Evolutionary conservation across 805 yeast genomes (phyloP), one percentile per base, ranked within the genome.

Genomic region (Debaryomyces hansenii): DNA sequence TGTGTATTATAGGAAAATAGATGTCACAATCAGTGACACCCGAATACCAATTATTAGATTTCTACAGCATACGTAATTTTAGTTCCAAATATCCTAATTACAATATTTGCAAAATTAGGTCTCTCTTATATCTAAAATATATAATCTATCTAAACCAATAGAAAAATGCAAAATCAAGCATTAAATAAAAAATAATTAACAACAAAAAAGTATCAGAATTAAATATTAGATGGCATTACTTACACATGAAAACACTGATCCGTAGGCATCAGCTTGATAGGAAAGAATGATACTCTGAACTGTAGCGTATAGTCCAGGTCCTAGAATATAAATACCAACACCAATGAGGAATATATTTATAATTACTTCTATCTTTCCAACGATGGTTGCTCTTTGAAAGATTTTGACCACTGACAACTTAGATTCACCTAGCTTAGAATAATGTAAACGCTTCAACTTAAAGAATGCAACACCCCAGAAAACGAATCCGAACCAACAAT

Each of bases 401-500:
- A 72, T 56, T 12, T 52, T 46, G 42, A 60, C 54, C 27, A 56
- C 49, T 27, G 56, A 62, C 16, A 63, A 57, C 5, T 61, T 63
- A 60, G 38, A 45, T 5, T 48, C 48, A 10, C 58, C 59, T 15
- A 31, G 36, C n/a, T 61, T 62, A 5, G 15, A 14, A 41, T 56
- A 52, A 31, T 50, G 40, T 16, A 53, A 47, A 42, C 65, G 63
- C 50, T 69, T 69, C 52, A 79, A 63, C 53, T 74, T 70, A 57
- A 78, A 72, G 59, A 60, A 81, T 0, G 85, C 85, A 27, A 78
- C 74, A 12, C 83, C 79, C 85, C 85, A 81, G 53, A 80, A 81
- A 5, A 80, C 78, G 53, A 79, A 81, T 0, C 85, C 85, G 52
- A 81, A 82, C 83, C 84, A 82, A 58, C 85, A 80, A 59, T 81